Percentiles rank a stretch among this genome's conserved stretches.
phyloP scores from a whole-genome alignment of 345 rosid genomes.

The Populus pruinosa region DNA sequence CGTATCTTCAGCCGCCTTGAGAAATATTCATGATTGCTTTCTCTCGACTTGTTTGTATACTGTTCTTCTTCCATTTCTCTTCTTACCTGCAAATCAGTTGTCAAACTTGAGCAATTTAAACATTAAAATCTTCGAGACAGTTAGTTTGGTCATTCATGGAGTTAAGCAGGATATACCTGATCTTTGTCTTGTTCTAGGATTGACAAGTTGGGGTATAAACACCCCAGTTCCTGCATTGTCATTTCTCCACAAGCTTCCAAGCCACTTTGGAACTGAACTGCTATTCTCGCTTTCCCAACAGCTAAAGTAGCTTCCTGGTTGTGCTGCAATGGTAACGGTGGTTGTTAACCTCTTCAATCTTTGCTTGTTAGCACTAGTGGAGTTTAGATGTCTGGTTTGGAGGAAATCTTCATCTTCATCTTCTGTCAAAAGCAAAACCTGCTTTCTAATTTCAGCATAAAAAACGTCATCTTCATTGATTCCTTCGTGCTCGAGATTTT shows the following conservation, averaged over 20 bases:
- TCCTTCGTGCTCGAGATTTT: neutral
- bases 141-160: too few relatives aligned
- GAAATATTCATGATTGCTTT: too few relatives aligned
- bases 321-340: neutral
- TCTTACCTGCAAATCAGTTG: too few relatives aligned
- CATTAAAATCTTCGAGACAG: too few relatives aligned
- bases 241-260: constrained; percentile 12
- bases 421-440: constrained; percentile 28
- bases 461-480: constrained; percentile 16
- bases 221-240: constrained; percentile 30
- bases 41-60: too few relatives aligned
- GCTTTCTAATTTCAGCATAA: constrained; percentile 28
- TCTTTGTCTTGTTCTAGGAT: neutral
- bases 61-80: too few relatives aligned
- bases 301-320: neutral
- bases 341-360: neutral
- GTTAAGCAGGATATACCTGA: too few relatives aligned
- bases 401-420: neutral
- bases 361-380: neutral
- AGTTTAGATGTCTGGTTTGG: neutral
- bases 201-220: constrained; percentile 22
- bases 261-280: constrained; percentile 4
- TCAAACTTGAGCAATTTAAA: too few relatives aligned
- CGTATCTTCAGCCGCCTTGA: too few relatives aligned
- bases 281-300: neutral